A percentile compares a stretch with the other conserved stretches of the same genome.
These are phyloP conservation scores for Theobroma grandiflorum DNA, from an alignment of 441 rosid genomes.

Conservation along the genomic window DNA sequence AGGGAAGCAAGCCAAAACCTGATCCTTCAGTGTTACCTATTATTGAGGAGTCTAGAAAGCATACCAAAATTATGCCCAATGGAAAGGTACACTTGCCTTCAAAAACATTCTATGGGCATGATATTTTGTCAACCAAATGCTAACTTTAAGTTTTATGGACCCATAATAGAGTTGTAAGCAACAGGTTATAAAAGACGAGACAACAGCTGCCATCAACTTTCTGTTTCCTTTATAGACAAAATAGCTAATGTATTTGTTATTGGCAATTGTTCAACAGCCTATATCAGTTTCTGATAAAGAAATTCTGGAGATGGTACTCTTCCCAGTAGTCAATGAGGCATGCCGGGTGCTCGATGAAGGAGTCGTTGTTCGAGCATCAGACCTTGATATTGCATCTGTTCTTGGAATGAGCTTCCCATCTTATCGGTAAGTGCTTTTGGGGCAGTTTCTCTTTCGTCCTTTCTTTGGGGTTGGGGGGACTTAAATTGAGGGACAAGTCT, in stretches of 20 bases:
- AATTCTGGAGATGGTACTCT: constrained; percentile 87
- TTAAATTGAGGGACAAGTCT: background rate
- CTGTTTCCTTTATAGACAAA: constrained; percentile 17
- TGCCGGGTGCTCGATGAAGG: constrained; percentile 94
- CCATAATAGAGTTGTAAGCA: background rate
- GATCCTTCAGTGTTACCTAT: constrained; percentile 75
- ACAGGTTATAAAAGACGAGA: background rate
- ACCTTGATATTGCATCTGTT: constrained; percentile 90
- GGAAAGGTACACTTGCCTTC: constrained; percentile 68
- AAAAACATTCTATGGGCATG: constrained; percentile 17
- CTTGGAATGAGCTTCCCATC: constrained; percentile 99
- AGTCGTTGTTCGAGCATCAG: constrained; percentile 86
- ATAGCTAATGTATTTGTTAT: constrained; percentile 24
- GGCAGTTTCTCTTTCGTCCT: background rate
- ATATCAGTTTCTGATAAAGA: constrained; percentile 78
- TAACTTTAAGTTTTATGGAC: background rate
- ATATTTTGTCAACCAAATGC: background rate
- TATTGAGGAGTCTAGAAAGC: constrained; percentile 73
- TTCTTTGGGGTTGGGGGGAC: background rate
- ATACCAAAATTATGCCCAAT: constrained; percentile 79
- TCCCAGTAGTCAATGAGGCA: constrained; percentile 96
- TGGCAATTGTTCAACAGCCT: constrained; percentile 59
- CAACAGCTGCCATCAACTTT: background rate
- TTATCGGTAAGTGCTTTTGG: constrained; percentile 63
- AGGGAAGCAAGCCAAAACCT: constrained; percentile 87